Percentiles rank a stretch among this genome's conserved stretches.
Conservation (phyloP, 441 rosid species). For the Bocquillonia castaneifolia region DNA sequence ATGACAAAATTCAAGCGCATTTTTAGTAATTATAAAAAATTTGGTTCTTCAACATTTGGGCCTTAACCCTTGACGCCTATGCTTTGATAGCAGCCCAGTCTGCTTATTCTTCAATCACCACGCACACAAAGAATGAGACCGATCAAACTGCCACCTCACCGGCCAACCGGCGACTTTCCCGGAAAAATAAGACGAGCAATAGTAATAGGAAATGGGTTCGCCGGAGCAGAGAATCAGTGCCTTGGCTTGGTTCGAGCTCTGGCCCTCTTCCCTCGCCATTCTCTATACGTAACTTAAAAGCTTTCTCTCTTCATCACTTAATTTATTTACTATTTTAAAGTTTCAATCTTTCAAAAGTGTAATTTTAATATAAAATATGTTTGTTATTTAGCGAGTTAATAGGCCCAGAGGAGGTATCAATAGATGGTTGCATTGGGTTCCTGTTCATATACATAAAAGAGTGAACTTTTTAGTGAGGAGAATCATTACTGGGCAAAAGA, state of each 20-base stretch:
- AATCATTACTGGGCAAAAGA: constrained; percentile 28
- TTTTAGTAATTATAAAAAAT: no score
- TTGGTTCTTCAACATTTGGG: no score
- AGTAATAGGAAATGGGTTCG: constrained; percentile 67
- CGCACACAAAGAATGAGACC: constrained; percentile 59
- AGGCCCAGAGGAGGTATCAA: constrained; percentile 86
- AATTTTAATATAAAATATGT: neutral
- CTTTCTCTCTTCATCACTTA: no score
- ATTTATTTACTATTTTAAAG: no score
- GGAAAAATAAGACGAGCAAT: constrained; percentile 69
- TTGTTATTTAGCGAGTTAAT: constrained; percentile 51
- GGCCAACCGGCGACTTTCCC: constrained; percentile 32
- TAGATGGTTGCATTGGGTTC: constrained; percentile 86
- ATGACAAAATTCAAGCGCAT: no score
- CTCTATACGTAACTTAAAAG: constrained; percentile 55
- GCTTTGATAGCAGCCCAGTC: no score
- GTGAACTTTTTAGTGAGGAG: constrained; percentile 43
- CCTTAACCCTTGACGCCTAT: no score
- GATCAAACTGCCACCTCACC: constrained; percentile 47
- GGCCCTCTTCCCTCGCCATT: constrained; percentile 57
- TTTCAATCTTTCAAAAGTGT: no score
- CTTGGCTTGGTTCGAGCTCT: constrained; percentile 80
- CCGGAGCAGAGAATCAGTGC: constrained; percentile 80
- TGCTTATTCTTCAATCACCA: no score
- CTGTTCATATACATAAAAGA: constrained; percentile 61